Evolutionary conservation across 148 eudicot species (phyloP), one percentile per base, ranked within the genome.

Genomic region (Chenopodium album): DNA sequence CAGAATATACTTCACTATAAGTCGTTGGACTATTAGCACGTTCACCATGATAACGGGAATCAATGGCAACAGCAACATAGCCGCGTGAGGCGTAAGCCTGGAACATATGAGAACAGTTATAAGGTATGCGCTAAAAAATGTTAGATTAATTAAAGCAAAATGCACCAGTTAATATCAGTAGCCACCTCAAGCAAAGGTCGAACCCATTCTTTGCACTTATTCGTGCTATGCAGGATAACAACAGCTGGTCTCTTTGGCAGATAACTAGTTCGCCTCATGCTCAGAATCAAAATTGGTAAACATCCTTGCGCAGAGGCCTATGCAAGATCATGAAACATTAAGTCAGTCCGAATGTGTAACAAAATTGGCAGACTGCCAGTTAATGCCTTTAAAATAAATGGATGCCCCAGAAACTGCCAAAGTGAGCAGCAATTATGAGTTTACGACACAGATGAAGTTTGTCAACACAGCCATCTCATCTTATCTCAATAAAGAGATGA

Each of bases 11-110:
- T 60, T 97, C 99, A 79, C 81, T 86, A 84, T 97, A 97, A 60
- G 99, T 92, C 54, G 97, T 92, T 71, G 79, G 60, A 87, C 47
- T 90, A 75, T 80, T 87, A 11, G 99, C 99, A 81, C 98, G 98
- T 85, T 94, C 99, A 81, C 99, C 98, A 80, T 97, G 99, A 77
- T 94, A 97, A 75, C 99, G 98, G 73, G 99, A 97, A 89, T 97
- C 99, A 82, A 97, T 90, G 71, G 97, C 97, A 70, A 97, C 86
- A 65, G 95, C 85, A 75, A 97, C 82, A 79, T 97, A 94, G 74
- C 94, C 98, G 59, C 99, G 92, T 78, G 99, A 97, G 85, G 98
- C 99, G 87, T 97, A 97, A 32, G 97, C 98, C 99, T 96, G 90
- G 59, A 87, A 75, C 50, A 78, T 32, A 46, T 2, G 46, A 64